Conservation (phyloP, 352 stramenopile genomes). For the Phytophthora syringae region DNA sequence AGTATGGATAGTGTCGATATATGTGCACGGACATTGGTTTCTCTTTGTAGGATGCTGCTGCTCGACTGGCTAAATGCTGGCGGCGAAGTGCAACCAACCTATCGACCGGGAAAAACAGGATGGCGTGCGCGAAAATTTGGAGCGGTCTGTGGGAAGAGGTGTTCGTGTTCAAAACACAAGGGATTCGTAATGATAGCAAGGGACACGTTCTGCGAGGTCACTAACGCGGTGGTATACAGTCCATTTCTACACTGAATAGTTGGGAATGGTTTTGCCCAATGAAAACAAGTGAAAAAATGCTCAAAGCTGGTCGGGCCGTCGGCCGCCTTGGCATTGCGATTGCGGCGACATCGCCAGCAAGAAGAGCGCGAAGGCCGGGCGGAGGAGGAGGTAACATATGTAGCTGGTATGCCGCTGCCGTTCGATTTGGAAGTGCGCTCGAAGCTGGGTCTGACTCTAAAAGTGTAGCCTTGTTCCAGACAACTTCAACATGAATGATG, state of each 20-base stretch:
- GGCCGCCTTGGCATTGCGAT: background rate
- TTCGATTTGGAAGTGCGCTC: background rate
- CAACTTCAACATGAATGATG: slow-evolving; percentile 19
- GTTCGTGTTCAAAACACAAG: background rate
- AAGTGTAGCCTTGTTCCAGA: slow-evolving; percentile 3
- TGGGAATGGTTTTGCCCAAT: background rate
- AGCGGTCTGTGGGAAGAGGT: slow-evolving; percentile 15
- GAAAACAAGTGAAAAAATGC: slow-evolving; percentile 8
- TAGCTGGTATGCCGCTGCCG: background rate
- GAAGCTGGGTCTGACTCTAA: slow-evolving; percentile 6
- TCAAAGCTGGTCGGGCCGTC: background rate
- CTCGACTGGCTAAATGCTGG: slow-evolving; percentile 6
- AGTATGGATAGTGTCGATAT: no score
- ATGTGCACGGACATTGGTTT: no score
- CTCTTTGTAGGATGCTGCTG: background rate
- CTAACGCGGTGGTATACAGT: background rate
- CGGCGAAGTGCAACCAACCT: no score
- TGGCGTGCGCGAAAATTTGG: slow-evolving; percentile 32
- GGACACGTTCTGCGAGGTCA: background rate
- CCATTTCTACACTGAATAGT: slow-evolving; percentile 6
- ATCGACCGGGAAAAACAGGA: slow-evolving; percentile 21
- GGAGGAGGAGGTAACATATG: no score
- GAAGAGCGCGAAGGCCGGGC: background rate
- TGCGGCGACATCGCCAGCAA: background rate
- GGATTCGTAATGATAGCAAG: no score